Percentiles rank a stretch among this genome's conserved stretches.
phyloP scores from a whole-genome alignment of 2,329 filamentous ascomycete species.

The Penicillium sclerotigenum region DNA sequence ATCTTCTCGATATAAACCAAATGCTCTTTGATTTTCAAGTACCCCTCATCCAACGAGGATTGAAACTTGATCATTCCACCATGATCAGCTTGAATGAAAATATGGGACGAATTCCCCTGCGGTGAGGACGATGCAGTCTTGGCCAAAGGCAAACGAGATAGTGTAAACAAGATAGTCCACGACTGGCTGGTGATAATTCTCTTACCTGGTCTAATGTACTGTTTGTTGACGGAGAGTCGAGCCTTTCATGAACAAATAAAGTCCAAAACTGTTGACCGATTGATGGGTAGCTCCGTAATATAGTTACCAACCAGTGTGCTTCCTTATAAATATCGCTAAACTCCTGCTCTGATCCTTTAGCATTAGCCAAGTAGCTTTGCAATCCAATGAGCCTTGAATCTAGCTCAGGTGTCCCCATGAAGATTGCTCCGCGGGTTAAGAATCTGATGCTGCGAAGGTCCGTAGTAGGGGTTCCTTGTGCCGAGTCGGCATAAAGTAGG shows the following conservation, averaged over 20 bases:
- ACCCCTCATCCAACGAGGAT: background rate
- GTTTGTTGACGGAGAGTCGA: background rate
- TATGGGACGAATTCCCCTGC: slow-evolving; percentile 10
- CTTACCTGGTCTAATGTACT: slow-evolving; percentile 4
- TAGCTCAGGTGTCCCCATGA: slow-evolving; percentile 40
- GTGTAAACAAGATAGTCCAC: background rate
- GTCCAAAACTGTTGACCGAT: slow-evolving; percentile 3
- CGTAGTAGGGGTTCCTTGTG: slow-evolving; percentile 9
- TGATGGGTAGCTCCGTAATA: slow-evolving; percentile 5
- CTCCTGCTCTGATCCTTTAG: slow-evolving; percentile 29
- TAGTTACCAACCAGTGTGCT: slow-evolving; percentile 11
- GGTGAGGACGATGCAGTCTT: background rate
- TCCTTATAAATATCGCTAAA: slow-evolving; percentile 11
- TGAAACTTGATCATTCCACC: slow-evolving; percentile 28
- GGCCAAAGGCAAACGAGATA: background rate
- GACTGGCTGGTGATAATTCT: background rate
- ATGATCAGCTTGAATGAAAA: slow-evolving; percentile 28
- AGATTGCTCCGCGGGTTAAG: slow-evolving; percentile 32
- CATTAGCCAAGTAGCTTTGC: slow-evolving; percentile 27
- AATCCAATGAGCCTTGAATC: slow-evolving; percentile 34
- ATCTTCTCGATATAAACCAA: background rate
- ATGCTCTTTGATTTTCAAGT: slow-evolving; percentile 10
- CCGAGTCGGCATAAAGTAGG: slow-evolving; percentile 11
- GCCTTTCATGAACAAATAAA: slow-evolving; percentile 6
- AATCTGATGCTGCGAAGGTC: slow-evolving; percentile 14